Conservation (phyloP, 352 stramenopile species). For the Phytophthora cactorum region DNA sequence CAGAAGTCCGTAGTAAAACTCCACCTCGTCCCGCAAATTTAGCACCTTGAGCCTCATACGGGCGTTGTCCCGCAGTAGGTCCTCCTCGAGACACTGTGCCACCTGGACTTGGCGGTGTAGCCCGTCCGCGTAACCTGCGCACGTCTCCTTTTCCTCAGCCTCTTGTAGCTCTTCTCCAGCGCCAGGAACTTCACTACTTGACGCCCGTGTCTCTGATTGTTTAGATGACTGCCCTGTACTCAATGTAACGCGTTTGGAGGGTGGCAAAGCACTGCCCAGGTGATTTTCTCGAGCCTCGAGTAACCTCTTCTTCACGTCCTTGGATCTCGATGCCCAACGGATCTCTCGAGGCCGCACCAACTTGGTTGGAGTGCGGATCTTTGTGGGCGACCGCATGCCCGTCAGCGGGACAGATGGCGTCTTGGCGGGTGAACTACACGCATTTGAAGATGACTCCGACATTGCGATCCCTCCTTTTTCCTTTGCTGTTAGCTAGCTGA, state of each 20-base stretch:
- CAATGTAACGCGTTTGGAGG: slow-evolving; percentile 28
- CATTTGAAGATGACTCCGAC: slow-evolving; percentile 6
- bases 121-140: slow-evolving; percentile 16
- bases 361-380: slow-evolving; percentile 32
- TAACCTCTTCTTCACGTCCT: slow-evolving; percentile 35
- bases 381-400: slow-evolving; percentile 33
- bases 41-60: slow-evolving; percentile 55
- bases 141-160: slow-evolving; percentile 19
- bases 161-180: slow-evolving; percentile 16
- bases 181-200: background rate
- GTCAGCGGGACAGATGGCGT: background rate
- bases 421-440: slow-evolving; percentile 24
- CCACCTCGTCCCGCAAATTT: slow-evolving; percentile 52
- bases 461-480: too few relatives aligned
- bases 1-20: slow-evolving; percentile 59
- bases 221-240: background rate
- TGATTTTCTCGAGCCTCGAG: slow-evolving; percentile 10
- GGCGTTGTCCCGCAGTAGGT: slow-evolving; percentile 53
- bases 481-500: too few relatives aligned
- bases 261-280: slow-evolving; percentile 8
- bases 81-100: slow-evolving; percentile 41
- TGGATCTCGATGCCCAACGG: slow-evolving; percentile 16
- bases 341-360: slow-evolving; percentile 25
- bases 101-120: slow-evolving; percentile 44
- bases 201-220: background rate